Conservation (phyloP, 352 stramenopile species). For the Phytophthora fragariae region DNA sequence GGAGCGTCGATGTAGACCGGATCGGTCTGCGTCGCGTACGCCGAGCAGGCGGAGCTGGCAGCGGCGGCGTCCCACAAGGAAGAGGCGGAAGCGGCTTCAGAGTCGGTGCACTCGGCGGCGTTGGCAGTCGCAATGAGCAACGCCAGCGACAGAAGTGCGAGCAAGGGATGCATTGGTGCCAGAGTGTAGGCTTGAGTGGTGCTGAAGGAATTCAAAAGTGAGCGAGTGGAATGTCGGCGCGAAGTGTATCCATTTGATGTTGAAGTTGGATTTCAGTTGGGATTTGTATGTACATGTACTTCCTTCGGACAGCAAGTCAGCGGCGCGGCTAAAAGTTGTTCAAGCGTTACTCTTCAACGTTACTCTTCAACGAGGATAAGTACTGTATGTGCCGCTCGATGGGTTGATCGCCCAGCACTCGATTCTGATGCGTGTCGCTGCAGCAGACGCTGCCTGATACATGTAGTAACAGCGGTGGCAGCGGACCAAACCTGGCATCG, state of each 20-base stretch:
- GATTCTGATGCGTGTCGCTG: neutral
- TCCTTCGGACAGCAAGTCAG: constrained; percentile 14
- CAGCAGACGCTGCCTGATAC: neutral
- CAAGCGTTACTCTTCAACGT: too few species aligned
- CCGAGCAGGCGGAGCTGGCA: constrained; percentile 14
- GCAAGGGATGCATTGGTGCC: neutral
- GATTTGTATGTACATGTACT: neutral
- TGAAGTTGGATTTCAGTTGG: constrained; percentile 8
- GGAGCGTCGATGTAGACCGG: constrained; percentile 24
- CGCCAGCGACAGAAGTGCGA: neutral
- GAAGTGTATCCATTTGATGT: constrained; percentile 9
- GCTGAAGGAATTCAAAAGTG: constrained; percentile 2
- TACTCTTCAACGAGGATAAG: neutral
- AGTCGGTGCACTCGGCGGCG: constrained; percentile 25
- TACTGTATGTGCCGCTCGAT: neutral
- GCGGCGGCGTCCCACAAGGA: constrained; percentile 23
- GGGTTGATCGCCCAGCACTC: neutral
- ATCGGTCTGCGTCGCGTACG: constrained; percentile 19
- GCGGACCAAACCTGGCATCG: too few species aligned
- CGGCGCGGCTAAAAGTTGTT: neutral
- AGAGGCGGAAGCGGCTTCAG: constrained; percentile 8
- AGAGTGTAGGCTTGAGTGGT: neutral
- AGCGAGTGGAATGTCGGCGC: neutral
- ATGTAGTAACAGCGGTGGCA: too few species aligned
- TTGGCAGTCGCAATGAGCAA: neutral